Base-by-base conservation (phyloP, 106 monocot species). In the Triglochin maritima region DNA sequence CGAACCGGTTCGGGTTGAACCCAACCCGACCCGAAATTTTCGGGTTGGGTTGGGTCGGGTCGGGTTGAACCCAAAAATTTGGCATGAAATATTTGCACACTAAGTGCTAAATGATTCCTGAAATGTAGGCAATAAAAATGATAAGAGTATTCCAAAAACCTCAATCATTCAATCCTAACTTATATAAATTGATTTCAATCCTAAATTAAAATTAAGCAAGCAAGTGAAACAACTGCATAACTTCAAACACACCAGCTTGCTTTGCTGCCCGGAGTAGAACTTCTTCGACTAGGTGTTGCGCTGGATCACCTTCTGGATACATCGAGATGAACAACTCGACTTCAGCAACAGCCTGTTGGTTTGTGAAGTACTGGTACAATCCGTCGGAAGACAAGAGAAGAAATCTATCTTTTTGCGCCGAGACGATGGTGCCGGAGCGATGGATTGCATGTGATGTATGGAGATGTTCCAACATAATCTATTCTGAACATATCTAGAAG, bases 311-410 rank as follows among this genome's bases (percentile, higher is more conserved):
- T 46, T 94, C 93, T 4, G 93, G 93, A 5, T 68, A 86, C 6
- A 75, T 70, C 2, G 71, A 59, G 9, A 94, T 82, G 82, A 94
- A 94, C 67, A 73, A 54, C 65, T 94, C 94, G 16, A 94, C 87
- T 51, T 87, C 76, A 13, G 80, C 45, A 16, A 94, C 89, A 0
- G 75, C 89, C 46, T 86, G 82, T 57, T 89, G 82, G 12, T 94
- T 94, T 29, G 94, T 94, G 76, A 94, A 84, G 74, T 94, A 94
- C 55, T 94, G 89, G 63, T 94, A 94, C 7, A 94, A 82, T 12
- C 94, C 94, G 54, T 94, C 94, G 2, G 94, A 94, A 6, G 94
- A 94, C 16, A 94, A 72, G 60, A 94, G 82, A 59, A 94, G 29
- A 64, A 89, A 94, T 54, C 58, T 82, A 57, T 94, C 94, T 57